phyloP scores from a whole-genome alignment of 805 yeast species.

The Sungouiella thailandica region DNA sequence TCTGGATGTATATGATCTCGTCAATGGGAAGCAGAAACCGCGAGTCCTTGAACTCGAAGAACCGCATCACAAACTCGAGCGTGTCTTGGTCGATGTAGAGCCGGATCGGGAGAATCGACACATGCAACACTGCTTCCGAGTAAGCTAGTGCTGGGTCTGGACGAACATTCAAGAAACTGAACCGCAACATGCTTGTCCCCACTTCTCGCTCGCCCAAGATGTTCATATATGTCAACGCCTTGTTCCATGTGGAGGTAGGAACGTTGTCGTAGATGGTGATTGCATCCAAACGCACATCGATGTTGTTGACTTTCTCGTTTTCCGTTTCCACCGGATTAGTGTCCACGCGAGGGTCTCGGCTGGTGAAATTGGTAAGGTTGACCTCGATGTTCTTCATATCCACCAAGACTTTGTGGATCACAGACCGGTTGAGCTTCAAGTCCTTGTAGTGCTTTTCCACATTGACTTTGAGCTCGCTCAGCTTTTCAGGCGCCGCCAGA shows the following conservation, averaged over 20 bases:
- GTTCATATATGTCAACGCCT: constrained; percentile 65
- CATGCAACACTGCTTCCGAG: constrained; percentile 55
- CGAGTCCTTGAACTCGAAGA: constrained; percentile 72
- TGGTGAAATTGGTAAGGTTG: constrained; percentile 40
- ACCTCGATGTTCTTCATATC: constrained; percentile 52
- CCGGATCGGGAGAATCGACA: constrained; percentile 65
- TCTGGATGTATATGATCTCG: constrained; percentile 64
- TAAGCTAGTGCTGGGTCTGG: constrained; percentile 64
- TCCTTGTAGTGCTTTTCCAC: constrained; percentile 36
- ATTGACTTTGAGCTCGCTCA: constrained; percentile 20
- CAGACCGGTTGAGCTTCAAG: constrained; percentile 62
- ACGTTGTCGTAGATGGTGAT: constrained; percentile 70
- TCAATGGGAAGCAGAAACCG: constrained; percentile 63
- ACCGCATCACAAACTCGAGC: constrained; percentile 73
- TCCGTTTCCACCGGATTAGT: constrained; percentile 23
- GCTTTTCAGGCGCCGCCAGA: constrained; percentile 1
- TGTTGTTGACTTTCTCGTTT: constrained; percentile 42
- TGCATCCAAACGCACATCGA: constrained; percentile 47
- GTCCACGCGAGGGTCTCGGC: constrained; percentile 42
- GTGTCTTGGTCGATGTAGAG: constrained; percentile 92
- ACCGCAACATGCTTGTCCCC: constrained; percentile 57
- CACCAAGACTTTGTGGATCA: constrained; percentile 51
- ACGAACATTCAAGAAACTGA: constrained; percentile 53
- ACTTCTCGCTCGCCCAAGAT: constrained; percentile 67
- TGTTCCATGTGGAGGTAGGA: constrained; percentile 87